These are phyloP conservation scores for Aspergillus pseudoviridinutans DNA, from an alignment of 2,329 filamentous ascomycete genomes.

Conservation along the genomic window DNA sequence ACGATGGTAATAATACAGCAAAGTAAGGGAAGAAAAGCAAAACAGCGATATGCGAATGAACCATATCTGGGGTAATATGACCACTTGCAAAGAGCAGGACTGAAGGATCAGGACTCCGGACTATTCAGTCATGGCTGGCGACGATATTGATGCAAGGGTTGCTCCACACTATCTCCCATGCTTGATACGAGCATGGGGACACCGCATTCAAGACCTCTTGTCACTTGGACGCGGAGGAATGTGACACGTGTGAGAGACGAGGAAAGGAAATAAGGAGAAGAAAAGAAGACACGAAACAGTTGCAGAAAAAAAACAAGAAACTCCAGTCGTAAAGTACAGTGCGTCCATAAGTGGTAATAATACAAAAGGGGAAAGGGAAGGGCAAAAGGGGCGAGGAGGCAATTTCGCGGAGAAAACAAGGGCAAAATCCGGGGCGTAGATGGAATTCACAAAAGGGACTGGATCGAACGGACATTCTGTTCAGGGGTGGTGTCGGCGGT, in stretches of 20 bases:
- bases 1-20: slow-evolving; percentile 9
- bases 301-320: not conserved
- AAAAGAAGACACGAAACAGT: slow-evolving; percentile 1
- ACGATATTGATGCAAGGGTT: not conserved
- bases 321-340: not conserved
- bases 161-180: slow-evolving; percentile 1
- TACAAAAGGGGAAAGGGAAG: not conserved
- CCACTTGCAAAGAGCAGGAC: not conserved
- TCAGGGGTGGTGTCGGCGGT: not conserved
- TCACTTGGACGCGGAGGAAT: slow-evolving; percentile 4
- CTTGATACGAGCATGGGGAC: not conserved
- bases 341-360: not conserved
- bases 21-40: slow-evolving; percentile 2
- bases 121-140: not conserved
- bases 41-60: not conserved
- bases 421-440: not conserved
- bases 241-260: slow-evolving; percentile 13
- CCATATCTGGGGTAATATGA: not conserved
- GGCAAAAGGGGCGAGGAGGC: not conserved
- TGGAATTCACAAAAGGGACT: not conserved
- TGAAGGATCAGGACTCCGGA: not conserved
- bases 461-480: not conserved
- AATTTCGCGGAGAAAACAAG: slow-evolving; percentile 1
- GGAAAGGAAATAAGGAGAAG: slow-evolving; percentile 4
- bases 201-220: not conserved